Evolutionary conservation across 2,329 filamentous ascomycete species (phyloP), one percentile per base, ranked within the genome.

Genomic region (Fusarium sp.): DNA sequence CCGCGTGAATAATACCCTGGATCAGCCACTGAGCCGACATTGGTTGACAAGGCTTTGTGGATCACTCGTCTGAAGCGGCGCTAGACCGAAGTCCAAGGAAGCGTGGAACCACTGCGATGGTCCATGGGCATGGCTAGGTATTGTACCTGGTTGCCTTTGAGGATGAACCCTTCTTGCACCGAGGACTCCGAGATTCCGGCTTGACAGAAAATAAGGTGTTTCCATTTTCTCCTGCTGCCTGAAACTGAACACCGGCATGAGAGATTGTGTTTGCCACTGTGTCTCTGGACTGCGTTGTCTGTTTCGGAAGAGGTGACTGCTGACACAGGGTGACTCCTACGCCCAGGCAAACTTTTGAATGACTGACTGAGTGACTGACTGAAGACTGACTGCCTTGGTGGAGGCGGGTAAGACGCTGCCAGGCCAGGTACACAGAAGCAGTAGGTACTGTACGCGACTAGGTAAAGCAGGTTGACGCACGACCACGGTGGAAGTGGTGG

Each of bases 401-500:
- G 49, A 58, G 44, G 45, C 62, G 45, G 60, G 64, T 50, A 67
- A 51, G 40, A 56, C 45, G n/a, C 57, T 15, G 34, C 7, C 33
- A 57, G 60, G 44, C 44, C 36, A 62, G 51, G 62, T 62, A 66
- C 49, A 50, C 36, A 36, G 17, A 47, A 22, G 21, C 26, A 22
- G 39, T 45, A 42, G 19, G 39, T 45, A 42, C 22, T 46, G 44
- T 43, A 62, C 64, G 39, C 45, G 56, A 54, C 47, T 51, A 55
- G 38, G 43, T 44, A 38, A 52, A 65, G 57, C 38, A 66, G 50
- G 43, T 45, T 57, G 66, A 69, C 49, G 57, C 62, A 70, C 66
- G 50, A 69, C 57, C 66, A 26, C 47, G 57, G 57, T 70, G 62
- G 58, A 67, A 59, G 66, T 69, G 67, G 66, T 69, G 62, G 62